A percentile compares a stretch with the other conserved stretches of the same genome.
These are phyloP conservation scores for Tuber indicum DNA, from an alignment of 495 filamentous ascomycete genomes.

Conservation along the genomic window DNA sequence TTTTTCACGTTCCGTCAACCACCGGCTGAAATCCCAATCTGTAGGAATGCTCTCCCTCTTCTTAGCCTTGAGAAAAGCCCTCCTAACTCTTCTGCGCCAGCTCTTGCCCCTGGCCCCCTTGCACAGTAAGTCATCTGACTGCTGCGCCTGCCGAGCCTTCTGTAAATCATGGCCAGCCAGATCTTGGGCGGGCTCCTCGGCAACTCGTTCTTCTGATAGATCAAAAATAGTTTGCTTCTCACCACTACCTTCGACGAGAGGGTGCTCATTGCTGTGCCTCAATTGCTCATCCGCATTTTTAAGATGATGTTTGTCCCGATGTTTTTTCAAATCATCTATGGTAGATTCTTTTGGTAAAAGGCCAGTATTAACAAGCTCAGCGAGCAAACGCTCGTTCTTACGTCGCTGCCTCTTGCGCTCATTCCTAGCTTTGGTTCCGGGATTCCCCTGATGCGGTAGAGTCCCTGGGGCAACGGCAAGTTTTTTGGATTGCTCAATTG, in stretches of 20 bases:
- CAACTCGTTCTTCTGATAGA: background rate
- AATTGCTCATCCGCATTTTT: background rate
- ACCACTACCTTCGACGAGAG: background rate
- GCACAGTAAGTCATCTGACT: background rate
- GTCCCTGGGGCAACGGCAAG: slow-evolving; percentile 26
- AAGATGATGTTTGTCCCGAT: background rate
- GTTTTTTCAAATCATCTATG: background rate
- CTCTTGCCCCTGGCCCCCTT: background rate
- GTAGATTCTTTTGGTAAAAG: slow-evolving; percentile 9
- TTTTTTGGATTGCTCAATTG: background rate
- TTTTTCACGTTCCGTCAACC: slow-evolving; percentile 22
- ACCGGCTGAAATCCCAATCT: slow-evolving; percentile 14
- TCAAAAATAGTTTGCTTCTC: background rate
- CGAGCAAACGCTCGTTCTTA: slow-evolving; percentile 9
- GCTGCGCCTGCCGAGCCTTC: background rate
- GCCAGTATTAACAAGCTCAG: slow-evolving; percentile 14
- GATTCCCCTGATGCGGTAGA: slow-evolving; percentile 24
- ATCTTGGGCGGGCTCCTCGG: background rate
- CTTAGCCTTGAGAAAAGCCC: slow-evolving; percentile 25
- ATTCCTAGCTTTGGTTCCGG: slow-evolving; percentile 31
- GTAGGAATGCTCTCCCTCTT: slow-evolving; percentile 19
- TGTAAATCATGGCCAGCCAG: background rate
- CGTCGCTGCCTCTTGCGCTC: slow-evolving; percentile 29
- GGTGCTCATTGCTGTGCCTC: background rate
- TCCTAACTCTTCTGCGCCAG: slow-evolving; percentile 24